These are phyloP conservation scores for Alisma plantagoaquatica DNA, from an alignment of 106 monocot genomes.

Conservation along the genomic window DNA sequence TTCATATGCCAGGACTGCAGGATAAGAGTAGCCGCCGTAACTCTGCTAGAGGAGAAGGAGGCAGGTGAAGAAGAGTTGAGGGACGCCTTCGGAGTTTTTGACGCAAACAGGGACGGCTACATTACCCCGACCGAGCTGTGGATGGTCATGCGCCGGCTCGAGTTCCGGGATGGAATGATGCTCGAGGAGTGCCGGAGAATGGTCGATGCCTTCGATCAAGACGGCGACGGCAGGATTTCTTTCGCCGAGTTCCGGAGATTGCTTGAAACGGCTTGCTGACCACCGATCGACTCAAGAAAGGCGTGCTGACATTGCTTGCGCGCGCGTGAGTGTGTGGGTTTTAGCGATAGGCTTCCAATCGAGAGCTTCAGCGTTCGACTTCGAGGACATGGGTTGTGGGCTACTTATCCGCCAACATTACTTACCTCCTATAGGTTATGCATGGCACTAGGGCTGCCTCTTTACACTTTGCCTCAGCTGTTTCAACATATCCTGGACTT, in stretches of 20 bases:
- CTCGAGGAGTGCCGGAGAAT: slow-evolving; percentile 16
- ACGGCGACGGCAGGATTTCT: slow-evolving; percentile 43
- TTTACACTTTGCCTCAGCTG: too few relatives aligned
- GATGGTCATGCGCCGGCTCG: slow-evolving; percentile 27
- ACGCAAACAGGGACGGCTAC: slow-evolving; percentile 35
- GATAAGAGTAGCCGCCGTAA: not conserved
- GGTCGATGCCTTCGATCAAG: slow-evolving; percentile 27
- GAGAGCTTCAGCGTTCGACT: too few relatives aligned
- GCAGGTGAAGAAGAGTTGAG: slow-evolving; percentile 29
- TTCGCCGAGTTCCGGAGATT: slow-evolving; percentile 36
- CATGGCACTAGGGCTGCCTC: too few relatives aligned
- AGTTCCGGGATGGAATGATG: slow-evolving; percentile 9
- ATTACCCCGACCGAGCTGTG: slow-evolving; percentile 29
- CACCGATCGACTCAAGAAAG: too few relatives aligned
- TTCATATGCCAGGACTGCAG: slow-evolving; percentile 1
- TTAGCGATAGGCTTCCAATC: too few relatives aligned
- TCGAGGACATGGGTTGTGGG: too few relatives aligned
- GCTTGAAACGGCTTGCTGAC: slow-evolving; percentile 29
- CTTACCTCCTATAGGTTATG: too few relatives aligned
- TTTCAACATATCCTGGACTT: too few relatives aligned
- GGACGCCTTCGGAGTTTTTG: slow-evolving; percentile 45
- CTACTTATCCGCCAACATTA: too few relatives aligned
- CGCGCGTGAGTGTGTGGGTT: too few relatives aligned
- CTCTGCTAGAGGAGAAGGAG: slow-evolving; percentile 20
- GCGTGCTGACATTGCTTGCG: too few relatives aligned